These are phyloP conservation scores for Coriolopsis trogii DNA, from an alignment of 1,284 basidiomycete species.

Conservation along the genomic window DNA sequence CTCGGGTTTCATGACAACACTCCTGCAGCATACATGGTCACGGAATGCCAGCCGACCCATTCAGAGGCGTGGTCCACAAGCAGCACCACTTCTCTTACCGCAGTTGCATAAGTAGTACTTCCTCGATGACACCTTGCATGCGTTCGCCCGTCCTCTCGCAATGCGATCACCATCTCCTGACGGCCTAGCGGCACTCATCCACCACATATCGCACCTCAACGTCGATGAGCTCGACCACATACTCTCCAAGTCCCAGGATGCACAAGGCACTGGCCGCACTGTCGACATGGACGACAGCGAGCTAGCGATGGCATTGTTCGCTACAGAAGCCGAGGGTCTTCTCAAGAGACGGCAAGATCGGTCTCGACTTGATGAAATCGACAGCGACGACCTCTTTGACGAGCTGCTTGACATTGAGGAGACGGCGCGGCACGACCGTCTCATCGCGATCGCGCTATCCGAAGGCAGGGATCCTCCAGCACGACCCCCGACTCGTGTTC, in stretches of 20 bases:
- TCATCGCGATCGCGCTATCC: constrained; percentile 24
- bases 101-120: too few relatives aligned
- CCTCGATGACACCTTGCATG: too few relatives aligned
- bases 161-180: too few relatives aligned
- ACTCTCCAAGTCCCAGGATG: constrained; percentile 1
- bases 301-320: constrained; percentile 23
- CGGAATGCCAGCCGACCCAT: too few relatives aligned
- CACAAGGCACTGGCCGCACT: too few relatives aligned
- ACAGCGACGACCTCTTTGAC: constrained; percentile 13
- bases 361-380: background rate
- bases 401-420: constrained; percentile 23
- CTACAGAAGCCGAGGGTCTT: constrained; percentile 23
- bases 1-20: too few relatives aligned
- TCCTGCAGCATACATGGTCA: too few relatives aligned
- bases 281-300: too few relatives aligned
- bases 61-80: too few relatives aligned
- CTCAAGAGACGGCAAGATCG: constrained; percentile 6
- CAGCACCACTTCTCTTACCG: too few relatives aligned
- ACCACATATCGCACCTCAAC: constrained; percentile 31
- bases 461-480: constrained; percentile 22
- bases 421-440: constrained; percentile 23
- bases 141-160: too few relatives aligned
- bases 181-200: constrained; percentile 4
- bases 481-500: background rate
- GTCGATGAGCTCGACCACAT: constrained; percentile 43